Evolutionary conservation across 805 yeast species (phyloP), one percentile per base, ranked within the genome.

Genomic region (Cyberlindnera amylophila): DNA sequence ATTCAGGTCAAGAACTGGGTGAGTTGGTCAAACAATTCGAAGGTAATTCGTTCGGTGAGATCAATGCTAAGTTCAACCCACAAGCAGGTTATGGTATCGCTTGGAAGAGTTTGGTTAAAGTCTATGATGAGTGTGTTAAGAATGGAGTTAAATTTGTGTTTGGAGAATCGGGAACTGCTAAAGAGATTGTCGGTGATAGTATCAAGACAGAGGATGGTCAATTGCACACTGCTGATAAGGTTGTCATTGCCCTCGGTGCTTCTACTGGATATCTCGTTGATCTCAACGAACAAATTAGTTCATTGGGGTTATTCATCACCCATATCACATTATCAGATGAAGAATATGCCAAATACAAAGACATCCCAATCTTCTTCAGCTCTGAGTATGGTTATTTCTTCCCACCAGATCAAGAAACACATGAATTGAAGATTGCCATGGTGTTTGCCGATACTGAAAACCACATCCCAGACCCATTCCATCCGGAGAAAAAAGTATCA

Each of bases 351-450:
- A 55, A 53, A 21, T 69, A 58, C 40, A 63, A 63, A 46, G 46
- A 55, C 36, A 59, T 71, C 14, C 77, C 77, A 1, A 59, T 71
- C 9, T 65, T 72, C 19, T 70, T 70, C 53, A 63, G 69, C 44
- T 57, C 71, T 1, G 70, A 66, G 32, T 41, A 59, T 38, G 76
- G 77, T 0, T 72, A 70, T 43, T 70, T 68, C 53, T 72, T 72
- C 57, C 74, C 76, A 4, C 77, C 77, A 11, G 75, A 71, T 47
- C 50, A 56, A 7, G 59, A 59, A 1, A 59, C 65, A 1, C 62
- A 55, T 24, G 43, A 47, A n/a, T 42, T 68, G 44, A 72, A 72
- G 47, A 53, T 72, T 26, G 71, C 69, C 1, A 47, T 65, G 34
- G 52, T 58, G 1, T 54, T 48, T 28, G 35, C 45, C 6, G 64